Conservation (phyloP, 2,329 filamentous ascomycete genomes). For the Botrytis tulipae region DNA sequence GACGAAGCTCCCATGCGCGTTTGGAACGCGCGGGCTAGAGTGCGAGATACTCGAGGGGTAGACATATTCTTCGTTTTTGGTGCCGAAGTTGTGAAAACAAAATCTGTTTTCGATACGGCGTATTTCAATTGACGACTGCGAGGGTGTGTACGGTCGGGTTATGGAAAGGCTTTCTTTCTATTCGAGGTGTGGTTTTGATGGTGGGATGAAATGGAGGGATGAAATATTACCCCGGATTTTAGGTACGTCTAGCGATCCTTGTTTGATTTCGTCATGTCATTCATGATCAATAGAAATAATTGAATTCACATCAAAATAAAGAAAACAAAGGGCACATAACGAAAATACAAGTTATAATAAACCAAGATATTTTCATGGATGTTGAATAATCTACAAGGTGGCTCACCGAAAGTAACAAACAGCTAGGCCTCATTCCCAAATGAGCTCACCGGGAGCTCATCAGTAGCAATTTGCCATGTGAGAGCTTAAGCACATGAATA, state of each 20-base stretch:
- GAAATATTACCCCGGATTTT: slow-evolving; percentile 11
- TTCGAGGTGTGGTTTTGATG: background rate
- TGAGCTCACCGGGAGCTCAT: background rate
- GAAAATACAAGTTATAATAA: background rate
- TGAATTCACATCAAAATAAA: background rate
- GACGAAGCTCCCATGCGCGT: background rate
- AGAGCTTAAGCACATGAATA: background rate
- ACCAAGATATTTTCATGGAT: background rate
- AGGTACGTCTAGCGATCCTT: background rate
- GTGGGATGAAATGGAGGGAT: background rate
- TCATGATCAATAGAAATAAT: background rate
- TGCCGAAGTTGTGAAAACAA: too few relatives aligned
- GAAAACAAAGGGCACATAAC: background rate
- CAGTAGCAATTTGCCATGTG: background rate
- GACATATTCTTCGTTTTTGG: background rate
- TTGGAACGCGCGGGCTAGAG: background rate
- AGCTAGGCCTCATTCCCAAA: background rate
- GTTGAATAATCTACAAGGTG: background rate
- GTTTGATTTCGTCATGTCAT: background rate
- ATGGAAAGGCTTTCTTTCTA: background rate
- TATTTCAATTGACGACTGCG: background rate
- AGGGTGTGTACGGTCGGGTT: background rate
- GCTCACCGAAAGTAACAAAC: background rate
- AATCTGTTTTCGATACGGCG: background rate
- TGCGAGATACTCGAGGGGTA: background rate